Percentiles rank a stretch among this genome's conserved stretches.
These are phyloP conservation scores for Annona cherimola DNA, from an alignment of 164 flowering plant genomes.

Conservation along the genomic window DNA sequence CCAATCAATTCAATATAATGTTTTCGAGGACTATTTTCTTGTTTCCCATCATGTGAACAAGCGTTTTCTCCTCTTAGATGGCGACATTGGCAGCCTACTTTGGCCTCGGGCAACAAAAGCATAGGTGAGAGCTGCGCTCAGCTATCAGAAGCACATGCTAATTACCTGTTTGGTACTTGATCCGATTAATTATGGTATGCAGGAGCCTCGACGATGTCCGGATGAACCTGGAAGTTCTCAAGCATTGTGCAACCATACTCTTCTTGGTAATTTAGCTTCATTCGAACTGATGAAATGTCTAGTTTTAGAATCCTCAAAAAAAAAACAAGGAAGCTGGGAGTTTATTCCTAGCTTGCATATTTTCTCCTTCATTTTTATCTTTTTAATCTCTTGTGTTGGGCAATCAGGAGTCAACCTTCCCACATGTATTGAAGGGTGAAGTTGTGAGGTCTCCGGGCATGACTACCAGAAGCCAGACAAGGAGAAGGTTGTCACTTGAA, in stretches of 20 bases:
- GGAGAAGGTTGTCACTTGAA: conserved; percentile 28
- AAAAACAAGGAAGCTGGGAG: too few relatives aligned
- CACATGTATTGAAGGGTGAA: conserved; percentile 19
- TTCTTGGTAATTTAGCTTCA: conserved; percentile 7
- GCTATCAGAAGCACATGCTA: too few relatives aligned
- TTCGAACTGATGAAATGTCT: background rate
- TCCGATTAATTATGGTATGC: background rate
- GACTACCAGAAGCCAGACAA: conserved; percentile 49
- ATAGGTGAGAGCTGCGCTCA: conserved; percentile 3
- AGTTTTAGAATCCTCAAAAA: too few relatives aligned
- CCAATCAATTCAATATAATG: background rate
- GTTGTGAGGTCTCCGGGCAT: conserved; percentile 26
- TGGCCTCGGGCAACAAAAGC: conserved; percentile 17
- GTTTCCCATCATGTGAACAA: background rate
- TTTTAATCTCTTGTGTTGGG: background rate
- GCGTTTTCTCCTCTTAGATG: conserved; percentile 9
- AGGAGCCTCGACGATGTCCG: conserved; percentile 88
- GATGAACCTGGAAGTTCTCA: conserved; percentile 80
- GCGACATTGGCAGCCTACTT: conserved; percentile 19
- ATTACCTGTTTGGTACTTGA: background rate
- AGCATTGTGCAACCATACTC: conserved; percentile 71
- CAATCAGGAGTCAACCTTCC: conserved; percentile 63
- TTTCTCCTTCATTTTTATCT: too few relatives aligned
- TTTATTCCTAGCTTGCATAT: too few relatives aligned
- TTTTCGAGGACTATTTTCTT: background rate